A percentile compares a stretch with the other conserved stretches of the same genome.
Evolutionary conservation across 2,329 filamentous ascomycete species (phyloP).

Genomic region (Chaetomium sp.): DNA sequence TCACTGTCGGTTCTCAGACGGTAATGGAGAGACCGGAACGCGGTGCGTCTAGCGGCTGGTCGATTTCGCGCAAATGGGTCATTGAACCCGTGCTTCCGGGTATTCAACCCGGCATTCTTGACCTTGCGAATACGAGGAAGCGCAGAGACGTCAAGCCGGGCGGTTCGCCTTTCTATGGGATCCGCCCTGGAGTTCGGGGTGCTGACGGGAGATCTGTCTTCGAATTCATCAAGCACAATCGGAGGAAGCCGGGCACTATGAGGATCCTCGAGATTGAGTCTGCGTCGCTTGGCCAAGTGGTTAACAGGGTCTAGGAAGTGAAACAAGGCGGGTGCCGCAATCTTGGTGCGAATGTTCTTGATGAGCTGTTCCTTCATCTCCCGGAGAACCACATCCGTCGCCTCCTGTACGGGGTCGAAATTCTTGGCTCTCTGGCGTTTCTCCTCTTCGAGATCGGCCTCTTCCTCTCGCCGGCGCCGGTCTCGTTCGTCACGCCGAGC

Average conservation of each 20-base stretch:
- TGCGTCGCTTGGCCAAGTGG: constrained; percentile 76
- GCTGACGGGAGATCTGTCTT: constrained; percentile 63
- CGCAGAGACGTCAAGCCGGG: constrained; percentile 61
- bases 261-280: constrained; percentile 73
- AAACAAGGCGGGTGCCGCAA: constrained; percentile 79
- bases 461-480: constrained; percentile 69
- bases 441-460: constrained; percentile 83
- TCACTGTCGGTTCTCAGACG: constrained; percentile 73
- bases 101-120: constrained; percentile 58
- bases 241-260: constrained; percentile 57
- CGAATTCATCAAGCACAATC: constrained; percentile 59
- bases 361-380: constrained; percentile 87
- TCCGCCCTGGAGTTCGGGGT: constrained; percentile 67
- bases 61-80: constrained; percentile 68
- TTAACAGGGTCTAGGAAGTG: constrained; percentile 81
- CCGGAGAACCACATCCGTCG: constrained; percentile 73
- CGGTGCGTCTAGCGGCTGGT: constrained; percentile 58
- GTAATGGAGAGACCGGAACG: constrained; percentile 80
- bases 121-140: constrained; percentile 76
- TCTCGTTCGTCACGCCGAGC: constrained; percentile 66
- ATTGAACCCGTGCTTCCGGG: constrained; percentile 64
- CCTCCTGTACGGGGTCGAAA: constrained; percentile 86
- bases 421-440: constrained; percentile 84
- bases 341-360: constrained; percentile 82
- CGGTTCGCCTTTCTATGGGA: constrained; percentile 62